Evolutionary conservation across 805 yeast species (phyloP).

Genomic region (Saccharomycopsis selenospora): DNA sequence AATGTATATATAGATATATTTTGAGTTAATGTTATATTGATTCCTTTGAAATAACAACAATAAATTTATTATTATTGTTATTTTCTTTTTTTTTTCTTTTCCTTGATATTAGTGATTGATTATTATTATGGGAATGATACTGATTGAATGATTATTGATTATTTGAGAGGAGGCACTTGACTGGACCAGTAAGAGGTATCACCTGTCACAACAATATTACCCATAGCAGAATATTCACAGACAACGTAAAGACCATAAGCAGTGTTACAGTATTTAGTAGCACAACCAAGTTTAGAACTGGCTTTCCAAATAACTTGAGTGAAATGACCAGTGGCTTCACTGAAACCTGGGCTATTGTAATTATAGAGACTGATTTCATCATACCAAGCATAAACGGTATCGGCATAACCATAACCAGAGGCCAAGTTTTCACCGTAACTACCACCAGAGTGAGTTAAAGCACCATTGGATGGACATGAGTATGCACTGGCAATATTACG

Average conservation of each 20-base stretch:
- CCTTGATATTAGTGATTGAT: no score
- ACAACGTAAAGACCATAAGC: constrained; percentile 50
- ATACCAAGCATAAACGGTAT: constrained; percentile 72
- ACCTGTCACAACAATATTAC: constrained; percentile 48
- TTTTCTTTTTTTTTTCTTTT: no score
- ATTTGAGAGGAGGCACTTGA: constrained; percentile 2
- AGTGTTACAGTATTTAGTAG: constrained; percentile 47
- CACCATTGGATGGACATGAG: constrained; percentile 41
- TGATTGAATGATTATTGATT: no score
- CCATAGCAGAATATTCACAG: constrained; percentile 71
- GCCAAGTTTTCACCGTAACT: constrained; percentile 78
- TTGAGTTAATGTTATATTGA: no score
- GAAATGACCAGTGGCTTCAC: constrained; percentile 61
- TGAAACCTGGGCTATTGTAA: constrained; percentile 41
- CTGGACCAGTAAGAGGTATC: not conserved
- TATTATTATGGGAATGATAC: no score
- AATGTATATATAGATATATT: no score
- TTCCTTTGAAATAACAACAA: no score
- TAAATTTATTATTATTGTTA: no score
- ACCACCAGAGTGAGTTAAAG: constrained; percentile 58
- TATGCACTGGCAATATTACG: constrained; percentile 47
- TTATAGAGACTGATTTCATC: constrained; percentile 48
- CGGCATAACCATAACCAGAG: constrained; percentile 50
- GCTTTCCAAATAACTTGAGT: constrained; percentile 73
- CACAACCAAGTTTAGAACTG: constrained; percentile 64